Conservation (phyloP, 257 asterid species). For the Ilex asprella region DNA sequence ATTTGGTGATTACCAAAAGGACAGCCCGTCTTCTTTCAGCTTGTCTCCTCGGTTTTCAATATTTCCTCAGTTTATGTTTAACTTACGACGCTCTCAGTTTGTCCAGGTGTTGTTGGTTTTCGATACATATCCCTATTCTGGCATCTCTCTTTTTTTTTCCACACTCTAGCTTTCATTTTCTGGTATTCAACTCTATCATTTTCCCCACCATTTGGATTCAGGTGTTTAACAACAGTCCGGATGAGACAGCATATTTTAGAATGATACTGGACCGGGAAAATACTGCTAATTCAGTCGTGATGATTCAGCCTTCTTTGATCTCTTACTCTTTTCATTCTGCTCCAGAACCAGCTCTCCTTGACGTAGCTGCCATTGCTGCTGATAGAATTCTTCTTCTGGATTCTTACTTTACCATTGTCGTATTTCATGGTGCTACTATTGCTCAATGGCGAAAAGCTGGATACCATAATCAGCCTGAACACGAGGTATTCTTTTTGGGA, state of each 20-base stretch:
- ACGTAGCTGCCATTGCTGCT: slow-evolving; percentile 85
- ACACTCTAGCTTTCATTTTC: slow-evolving; percentile 1
- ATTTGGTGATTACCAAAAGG: slow-evolving; percentile 95
- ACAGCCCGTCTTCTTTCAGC: slow-evolving; percentile 80
- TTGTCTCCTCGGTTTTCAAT: slow-evolving; percentile 85
- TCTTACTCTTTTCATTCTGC: slow-evolving; percentile 90
- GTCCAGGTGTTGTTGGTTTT: slow-evolving; percentile 59
- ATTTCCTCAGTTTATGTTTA: slow-evolving; percentile 93
- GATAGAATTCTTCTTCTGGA: slow-evolving; percentile 91
- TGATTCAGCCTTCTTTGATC: slow-evolving; percentile 98
- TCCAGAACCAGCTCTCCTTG: slow-evolving; percentile 95
- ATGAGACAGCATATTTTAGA: slow-evolving; percentile 92
- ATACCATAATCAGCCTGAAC: slow-evolving; percentile 87
- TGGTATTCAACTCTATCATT: slow-evolving; percentile 5
- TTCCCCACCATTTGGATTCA: slow-evolving; percentile 27
- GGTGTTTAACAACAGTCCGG: slow-evolving; percentile 99
- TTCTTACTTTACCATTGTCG: slow-evolving; percentile 83
- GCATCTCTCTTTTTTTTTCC: neutral
- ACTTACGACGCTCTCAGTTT: slow-evolving; percentile 91
- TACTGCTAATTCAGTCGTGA: slow-evolving; percentile 89
- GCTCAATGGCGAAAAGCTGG: slow-evolving; percentile 97
- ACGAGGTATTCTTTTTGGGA: slow-evolving; percentile 40
- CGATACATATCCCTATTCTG: neutral
- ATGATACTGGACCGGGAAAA: slow-evolving; percentile 89
- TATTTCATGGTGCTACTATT: slow-evolving; percentile 92